Percentiles rank a stretch among this genome's conserved stretches.
phyloP scores from a whole-genome alignment of 169 alveolate genomes.

The Eimeria sp. region DNA sequence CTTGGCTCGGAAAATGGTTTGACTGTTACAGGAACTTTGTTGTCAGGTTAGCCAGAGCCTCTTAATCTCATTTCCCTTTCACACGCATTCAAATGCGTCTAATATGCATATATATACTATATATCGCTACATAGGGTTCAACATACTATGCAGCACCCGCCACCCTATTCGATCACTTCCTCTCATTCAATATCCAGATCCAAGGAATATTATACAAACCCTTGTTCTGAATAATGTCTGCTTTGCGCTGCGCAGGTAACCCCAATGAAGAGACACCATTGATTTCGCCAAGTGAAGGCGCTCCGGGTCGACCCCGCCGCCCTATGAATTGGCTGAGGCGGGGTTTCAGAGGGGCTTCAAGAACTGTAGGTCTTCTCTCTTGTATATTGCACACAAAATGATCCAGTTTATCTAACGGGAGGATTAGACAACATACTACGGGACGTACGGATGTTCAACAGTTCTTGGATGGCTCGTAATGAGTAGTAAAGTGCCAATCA shows the following conservation, averaged over 20 bases:
- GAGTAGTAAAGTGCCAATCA: too few species aligned
- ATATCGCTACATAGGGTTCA: neutral
- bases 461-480: too few species aligned
- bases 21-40: neutral
- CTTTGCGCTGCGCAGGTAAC: neutral
- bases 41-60: neutral
- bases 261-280: neutral
- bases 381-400: too few species aligned
- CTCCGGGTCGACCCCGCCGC: neutral
- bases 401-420: too few species aligned
- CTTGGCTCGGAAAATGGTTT: slow-evolving; percentile 10
- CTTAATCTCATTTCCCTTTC: too few species aligned
- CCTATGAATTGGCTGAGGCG: neutral
- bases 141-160: neutral
- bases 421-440: too few species aligned
- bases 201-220: neutral
- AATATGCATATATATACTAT: neutral
- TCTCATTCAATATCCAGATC: neutral
- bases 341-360: neutral
- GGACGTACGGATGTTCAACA: too few species aligned
- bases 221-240: neutral
- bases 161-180: neutral
- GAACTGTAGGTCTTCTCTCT: neutral
- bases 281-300: neutral
- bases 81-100: too few species aligned